These are phyloP conservation scores for Coprinopsis cinerea DNA, from an alignment of 768 basidiomycete genomes.

Conservation along the genomic window DNA sequence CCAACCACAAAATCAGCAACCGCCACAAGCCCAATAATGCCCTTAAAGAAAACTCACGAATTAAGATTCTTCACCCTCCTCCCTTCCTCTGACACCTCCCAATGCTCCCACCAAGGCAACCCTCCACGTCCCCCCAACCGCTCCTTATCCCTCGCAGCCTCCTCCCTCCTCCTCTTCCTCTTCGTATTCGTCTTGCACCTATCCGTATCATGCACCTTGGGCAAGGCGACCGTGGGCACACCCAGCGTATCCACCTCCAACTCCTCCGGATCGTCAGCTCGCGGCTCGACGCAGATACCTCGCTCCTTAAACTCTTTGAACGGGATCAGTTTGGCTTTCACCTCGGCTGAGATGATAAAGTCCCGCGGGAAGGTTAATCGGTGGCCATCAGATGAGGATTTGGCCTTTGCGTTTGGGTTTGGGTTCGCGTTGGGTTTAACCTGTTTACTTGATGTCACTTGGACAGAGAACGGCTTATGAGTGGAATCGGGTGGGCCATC, in stretches of 20 bases:
- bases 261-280: slow-evolving; percentile 47
- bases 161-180: slow-evolving; percentile 24
- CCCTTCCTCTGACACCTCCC: slow-evolving; percentile 56
- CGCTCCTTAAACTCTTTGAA: slow-evolving; percentile 39
- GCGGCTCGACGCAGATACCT: slow-evolving; percentile 26
- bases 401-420: no score
- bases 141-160: slow-evolving; percentile 11
- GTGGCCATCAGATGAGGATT: neutral
- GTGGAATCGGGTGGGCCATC: neutral
- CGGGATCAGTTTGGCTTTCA: slow-evolving; percentile 33
- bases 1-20: slow-evolving; percentile 2
- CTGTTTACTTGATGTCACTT: neutral
- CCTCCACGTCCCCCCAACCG: slow-evolving; percentile 3
- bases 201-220: slow-evolving; percentile 47
- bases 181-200: slow-evolving; percentile 50
- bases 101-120: slow-evolving; percentile 63
- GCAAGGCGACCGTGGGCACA: slow-evolving; percentile 57
- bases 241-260: slow-evolving; percentile 66
- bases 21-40: neutral
- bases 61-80: slow-evolving; percentile 40
- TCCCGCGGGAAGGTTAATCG: slow-evolving; percentile 9
- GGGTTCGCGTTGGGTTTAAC: no score
- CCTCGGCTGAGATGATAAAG: slow-evolving; percentile 34
- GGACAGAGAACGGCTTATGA: neutral
- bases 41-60: slow-evolving; percentile 33